Percentiles rank a stretch among this genome's conserved stretches.
phyloP scores from a whole-genome alignment of 345 rosid species.

The Euphorbia lathyris region DNA sequence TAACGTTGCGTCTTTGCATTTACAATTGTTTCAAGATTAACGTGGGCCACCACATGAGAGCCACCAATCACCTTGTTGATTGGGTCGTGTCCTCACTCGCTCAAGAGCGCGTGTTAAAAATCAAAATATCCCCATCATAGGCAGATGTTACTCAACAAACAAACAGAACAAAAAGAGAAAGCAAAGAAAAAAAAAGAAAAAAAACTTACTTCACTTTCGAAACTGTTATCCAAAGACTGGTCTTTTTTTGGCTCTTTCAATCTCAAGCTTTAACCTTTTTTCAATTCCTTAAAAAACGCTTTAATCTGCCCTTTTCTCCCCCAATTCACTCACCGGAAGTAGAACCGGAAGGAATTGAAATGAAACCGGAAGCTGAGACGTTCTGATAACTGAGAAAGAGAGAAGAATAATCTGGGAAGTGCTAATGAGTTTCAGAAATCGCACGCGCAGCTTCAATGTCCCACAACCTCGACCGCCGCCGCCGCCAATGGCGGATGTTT shows the following conservation, averaged over 20 bases:
- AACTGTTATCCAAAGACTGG: neutral
- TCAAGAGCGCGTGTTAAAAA: slow-evolving; percentile 10
- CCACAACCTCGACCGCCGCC: slow-evolving; percentile 28
- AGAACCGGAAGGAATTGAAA: neutral
- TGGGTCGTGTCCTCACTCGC: slow-evolving; percentile 8
- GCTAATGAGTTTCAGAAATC: slow-evolving; percentile 32
- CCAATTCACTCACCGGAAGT: neutral
- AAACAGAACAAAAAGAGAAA: neutral
- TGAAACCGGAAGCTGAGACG: neutral
- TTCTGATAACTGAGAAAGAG: neutral
- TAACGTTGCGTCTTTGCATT: neutral
- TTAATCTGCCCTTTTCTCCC: neutral
- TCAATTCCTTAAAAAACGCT: neutral
- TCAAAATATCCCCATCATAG: neutral
- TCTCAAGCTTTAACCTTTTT: neutral
- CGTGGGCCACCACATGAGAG: slow-evolving; percentile 3
- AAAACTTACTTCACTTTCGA: neutral
- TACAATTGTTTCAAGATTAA: neutral
- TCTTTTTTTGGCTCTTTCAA: neutral
- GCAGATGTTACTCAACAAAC: neutral
- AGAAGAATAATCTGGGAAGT: too few relatives aligned
- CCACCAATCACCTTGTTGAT: neutral
- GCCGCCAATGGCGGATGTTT: slow-evolving; percentile 26
- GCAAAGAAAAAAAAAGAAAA: neutral
- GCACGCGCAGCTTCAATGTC: slow-evolving; percentile 32